phyloP scores from a whole-genome alignment of 164 flowering plant genomes.

The Aristolochia fimbriata region DNA sequence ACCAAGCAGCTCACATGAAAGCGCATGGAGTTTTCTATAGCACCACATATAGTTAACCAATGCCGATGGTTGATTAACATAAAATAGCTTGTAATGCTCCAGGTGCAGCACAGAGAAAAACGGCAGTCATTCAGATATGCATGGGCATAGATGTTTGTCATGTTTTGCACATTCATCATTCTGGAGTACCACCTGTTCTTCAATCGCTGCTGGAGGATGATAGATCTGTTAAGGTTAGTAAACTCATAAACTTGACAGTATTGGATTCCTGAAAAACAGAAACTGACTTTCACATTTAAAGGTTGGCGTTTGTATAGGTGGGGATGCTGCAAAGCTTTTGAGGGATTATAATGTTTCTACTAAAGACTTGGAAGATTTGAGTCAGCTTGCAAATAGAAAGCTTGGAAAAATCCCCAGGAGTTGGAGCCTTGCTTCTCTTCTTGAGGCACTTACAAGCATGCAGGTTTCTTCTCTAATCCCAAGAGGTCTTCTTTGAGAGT shows the following conservation, averaged over 20 bases:
- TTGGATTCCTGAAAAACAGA: not conserved
- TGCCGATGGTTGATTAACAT: no score
- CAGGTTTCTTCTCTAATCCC: slow-evolving; percentile 26
- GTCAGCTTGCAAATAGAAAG: slow-evolving; percentile 57
- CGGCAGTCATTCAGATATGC: slow-evolving; percentile 87
- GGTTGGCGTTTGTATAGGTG: slow-evolving; percentile 70
- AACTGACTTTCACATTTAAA: slow-evolving; percentile 10
- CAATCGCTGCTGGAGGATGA: slow-evolving; percentile 59
- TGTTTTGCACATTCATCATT: slow-evolving; percentile 81
- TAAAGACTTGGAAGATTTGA: slow-evolving; percentile 43
- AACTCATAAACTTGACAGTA: no score
- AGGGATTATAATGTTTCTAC: slow-evolving; percentile 57
- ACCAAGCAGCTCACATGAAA: no score
- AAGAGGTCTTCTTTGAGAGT: no score
- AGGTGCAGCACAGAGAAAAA: slow-evolving; percentile 59
- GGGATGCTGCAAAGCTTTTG: slow-evolving; percentile 58
- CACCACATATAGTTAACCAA: no score
- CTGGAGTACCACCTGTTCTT: slow-evolving; percentile 64
- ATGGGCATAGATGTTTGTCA: slow-evolving; percentile 37
- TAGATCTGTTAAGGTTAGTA: slow-evolving; percentile 41
- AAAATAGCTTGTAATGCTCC: slow-evolving; percentile 7
- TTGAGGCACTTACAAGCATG: slow-evolving; percentile 47
- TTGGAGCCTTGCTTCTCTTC: slow-evolving; percentile 61
- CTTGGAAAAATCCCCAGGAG: slow-evolving; percentile 33
- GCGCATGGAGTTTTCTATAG: no score